Base-by-base conservation (phyloP, 495 filamentous ascomycete genomes). In the Aspergillus indologenus region DNA sequence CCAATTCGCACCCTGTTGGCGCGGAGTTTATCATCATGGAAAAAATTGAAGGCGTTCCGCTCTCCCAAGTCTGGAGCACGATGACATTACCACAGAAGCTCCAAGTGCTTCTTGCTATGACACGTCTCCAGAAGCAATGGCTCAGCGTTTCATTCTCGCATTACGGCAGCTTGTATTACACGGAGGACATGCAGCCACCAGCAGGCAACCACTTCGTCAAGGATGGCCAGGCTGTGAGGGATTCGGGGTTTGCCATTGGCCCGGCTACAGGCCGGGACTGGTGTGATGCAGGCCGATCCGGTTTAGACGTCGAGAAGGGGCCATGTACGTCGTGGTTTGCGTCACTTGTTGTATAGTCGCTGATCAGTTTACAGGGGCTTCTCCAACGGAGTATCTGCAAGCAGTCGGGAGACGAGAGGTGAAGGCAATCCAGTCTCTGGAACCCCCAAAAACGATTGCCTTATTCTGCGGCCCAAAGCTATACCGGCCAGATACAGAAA, bases 1-100 rank as follows among this genome's bases (percentile, higher is more conserved):
- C 66, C 5, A 31, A 64, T 45, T 54, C 56, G 53, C 65, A 74
- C 52, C 61, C 68, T 42, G 70, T 75, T 17, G 68, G 62, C 17
- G 64, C 71, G 56, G 72, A 72, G 54, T 75, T 70, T 52, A 75
- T 75, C 52, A 67, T 74, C 31, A 74, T 72, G 72, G 66, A 72
- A 14, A 67, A 68, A 60, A 55, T 56, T 34, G 31, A 58, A 22
- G 70, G 73, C 43, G 50, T 69, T 49, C 65, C 65, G 42, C 62
- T 73, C n/a, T 65, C 54, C 17, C 46, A 63, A 54, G 61, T 71
- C 15, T 75, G 72, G 72, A 34, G 14, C 47, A 62, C 49, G 2
- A 68, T 76, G 66, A 61, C 55, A 61, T 5, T 71, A 48, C 50
- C 58, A 0, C 63, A 71, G 29, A 67, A 68, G 45, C 56, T 70